Conservation (phyloP, 2,329 filamentous ascomycete genomes). For the Knufia petricola region DNA sequence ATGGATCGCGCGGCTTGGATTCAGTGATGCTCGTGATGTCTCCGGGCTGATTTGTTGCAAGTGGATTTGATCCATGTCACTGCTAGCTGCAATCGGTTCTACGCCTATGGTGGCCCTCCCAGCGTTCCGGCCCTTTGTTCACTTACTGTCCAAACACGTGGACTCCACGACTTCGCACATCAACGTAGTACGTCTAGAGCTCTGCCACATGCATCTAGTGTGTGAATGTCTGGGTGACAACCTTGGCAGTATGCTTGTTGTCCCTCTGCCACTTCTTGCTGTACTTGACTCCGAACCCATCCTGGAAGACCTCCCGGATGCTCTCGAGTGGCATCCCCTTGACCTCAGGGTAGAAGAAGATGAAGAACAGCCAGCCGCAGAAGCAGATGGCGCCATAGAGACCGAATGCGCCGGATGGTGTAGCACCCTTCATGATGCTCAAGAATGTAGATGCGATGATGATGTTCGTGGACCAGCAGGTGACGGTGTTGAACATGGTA, state of each 20-base stretch:
- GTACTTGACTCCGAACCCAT: conserved; percentile 39
- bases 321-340: conserved; percentile 48
- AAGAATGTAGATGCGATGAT: conserved; percentile 43
- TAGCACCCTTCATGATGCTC: conserved; percentile 39
- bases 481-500: conserved; percentile 36
- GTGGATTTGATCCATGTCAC: too few relatives aligned
- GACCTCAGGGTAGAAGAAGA: conserved; percentile 46
- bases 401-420: conserved; percentile 47
- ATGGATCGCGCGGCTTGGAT: too few relatives aligned
- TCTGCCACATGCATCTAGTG: too few relatives aligned
- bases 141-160: too few relatives aligned
- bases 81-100: too few relatives aligned
- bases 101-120: too few relatives aligned
- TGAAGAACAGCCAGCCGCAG: conserved; percentile 38
- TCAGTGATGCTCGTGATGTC: too few relatives aligned
- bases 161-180: too few relatives aligned
- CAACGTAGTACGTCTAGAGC: too few relatives aligned
- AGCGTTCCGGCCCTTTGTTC: too few relatives aligned
- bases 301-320: conserved; percentile 42
- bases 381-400: conserved; percentile 45
- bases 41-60: too few relatives aligned
- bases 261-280: conserved; percentile 33
- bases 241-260: conserved; percentile 16
- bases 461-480: conserved; percentile 31
- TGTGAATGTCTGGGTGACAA: not conserved